A percentile compares a stretch with the other conserved stretches of the same genome.
Conservation (phyloP, 2,329 filamentous ascomycete genomes). For the Pseudonectria buxi region DNA sequence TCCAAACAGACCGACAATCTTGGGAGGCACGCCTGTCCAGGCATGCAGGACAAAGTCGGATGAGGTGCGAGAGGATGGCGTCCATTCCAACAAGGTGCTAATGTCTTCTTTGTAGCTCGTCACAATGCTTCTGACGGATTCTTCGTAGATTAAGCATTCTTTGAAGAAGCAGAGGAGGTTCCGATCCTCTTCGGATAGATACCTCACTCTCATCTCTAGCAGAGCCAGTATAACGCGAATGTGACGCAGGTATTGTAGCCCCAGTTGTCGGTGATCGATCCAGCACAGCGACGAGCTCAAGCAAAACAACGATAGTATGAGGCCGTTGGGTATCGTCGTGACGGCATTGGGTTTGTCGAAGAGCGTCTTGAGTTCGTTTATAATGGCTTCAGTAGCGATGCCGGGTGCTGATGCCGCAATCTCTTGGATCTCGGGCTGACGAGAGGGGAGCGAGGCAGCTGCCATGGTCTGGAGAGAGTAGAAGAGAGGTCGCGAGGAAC, state of each 20-base stretch:
- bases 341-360: constrained; percentile 12
- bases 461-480: constrained; percentile 18
- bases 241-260: constrained; percentile 13
- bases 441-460: constrained; percentile 7
- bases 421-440: constrained; percentile 11
- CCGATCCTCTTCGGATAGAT: constrained; percentile 8
- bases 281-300: constrained; percentile 16
- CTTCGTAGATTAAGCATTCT: constrained; percentile 14
- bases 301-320: constrained; percentile 13
- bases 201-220: constrained; percentile 9
- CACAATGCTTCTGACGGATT: constrained; percentile 13
- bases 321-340: constrained; percentile 6
- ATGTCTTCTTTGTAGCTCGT: constrained; percentile 13
- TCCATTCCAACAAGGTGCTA: constrained; percentile 13
- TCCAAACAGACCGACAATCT: constrained; percentile 12
- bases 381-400: constrained; percentile 13
- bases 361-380: constrained; percentile 7
- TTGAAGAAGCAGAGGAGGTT: constrained; percentile 13
- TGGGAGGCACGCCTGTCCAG: constrained; percentile 14
- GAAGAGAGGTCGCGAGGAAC: constrained; percentile 8
- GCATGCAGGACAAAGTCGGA: constrained; percentile 13
- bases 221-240: constrained; percentile 12
- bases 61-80: background rate
- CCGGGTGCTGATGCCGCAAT: constrained; percentile 9
- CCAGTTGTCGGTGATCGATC: constrained; percentile 14